phyloP scores from a whole-genome alignment of 2,329 filamentous ascomycete genomes.

The Drechmeria coniospora region DNA sequence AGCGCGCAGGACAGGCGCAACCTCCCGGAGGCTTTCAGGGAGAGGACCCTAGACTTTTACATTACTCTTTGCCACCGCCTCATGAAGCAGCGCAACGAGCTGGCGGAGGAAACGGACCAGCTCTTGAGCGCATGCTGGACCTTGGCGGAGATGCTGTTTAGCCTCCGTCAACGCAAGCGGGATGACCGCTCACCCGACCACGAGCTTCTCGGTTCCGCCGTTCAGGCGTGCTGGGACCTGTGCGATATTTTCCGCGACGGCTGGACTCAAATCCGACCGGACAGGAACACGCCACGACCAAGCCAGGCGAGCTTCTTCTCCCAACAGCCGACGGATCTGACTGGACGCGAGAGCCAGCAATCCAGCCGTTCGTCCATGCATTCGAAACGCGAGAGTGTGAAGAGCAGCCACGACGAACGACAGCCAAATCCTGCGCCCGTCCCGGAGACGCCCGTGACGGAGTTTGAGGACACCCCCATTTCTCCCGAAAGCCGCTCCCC shows the following conservation, averaged over 20 bases:
- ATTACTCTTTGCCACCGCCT: slow-evolving; percentile 83
- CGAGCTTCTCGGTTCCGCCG: slow-evolving; percentile 71
- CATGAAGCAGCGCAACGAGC: slow-evolving; percentile 81
- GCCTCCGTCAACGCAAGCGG: slow-evolving; percentile 64
- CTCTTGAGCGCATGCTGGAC: slow-evolving; percentile 79
- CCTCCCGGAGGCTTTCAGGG: slow-evolving; percentile 72
- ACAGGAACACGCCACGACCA: slow-evolving; percentile 70
- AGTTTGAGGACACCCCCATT: slow-evolving; percentile 81
- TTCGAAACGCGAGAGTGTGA: slow-evolving; percentile 38
- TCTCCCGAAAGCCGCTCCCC: slow-evolving; percentile 65
- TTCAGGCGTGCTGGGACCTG: slow-evolving; percentile 88
- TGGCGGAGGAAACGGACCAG: slow-evolving; percentile 70
- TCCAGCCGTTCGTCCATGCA: slow-evolving; percentile 35
- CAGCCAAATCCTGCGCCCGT: slow-evolving; percentile 32
- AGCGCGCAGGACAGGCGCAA: slow-evolving; percentile 71
- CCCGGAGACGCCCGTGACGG: slow-evolving; percentile 85
- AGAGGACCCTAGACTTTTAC: slow-evolving; percentile 86
- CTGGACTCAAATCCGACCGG: slow-evolving; percentile 78
- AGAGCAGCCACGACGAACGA: slow-evolving; percentile 31
- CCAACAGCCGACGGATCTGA: slow-evolving; percentile 31
- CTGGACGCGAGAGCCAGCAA: slow-evolving; percentile 30
- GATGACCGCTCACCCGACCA: slow-evolving; percentile 63
- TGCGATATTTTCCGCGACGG: slow-evolving; percentile 87
- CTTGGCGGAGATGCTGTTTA: slow-evolving; percentile 85
- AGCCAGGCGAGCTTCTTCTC: slow-evolving; percentile 58